A percentile compares a stretch with the other conserved stretches of the same genome.
These are phyloP conservation scores for Lentithecium fluviatile DNA, from an alignment of 495 filamentous ascomycete species.

Conservation along the genomic window DNA sequence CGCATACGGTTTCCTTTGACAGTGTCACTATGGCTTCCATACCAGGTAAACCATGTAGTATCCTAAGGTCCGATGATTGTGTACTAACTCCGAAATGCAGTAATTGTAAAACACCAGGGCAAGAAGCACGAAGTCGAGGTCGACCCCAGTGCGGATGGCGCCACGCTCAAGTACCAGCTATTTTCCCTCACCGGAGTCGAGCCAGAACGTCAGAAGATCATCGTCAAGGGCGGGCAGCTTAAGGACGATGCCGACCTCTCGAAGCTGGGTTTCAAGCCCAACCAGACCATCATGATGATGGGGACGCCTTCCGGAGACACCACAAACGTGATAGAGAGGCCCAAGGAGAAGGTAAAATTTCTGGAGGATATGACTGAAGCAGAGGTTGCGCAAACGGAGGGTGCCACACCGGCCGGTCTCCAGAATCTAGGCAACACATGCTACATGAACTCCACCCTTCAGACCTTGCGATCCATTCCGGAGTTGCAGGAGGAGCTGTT, in stretches of 20 bases:
- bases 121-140: constrained; percentile 93
- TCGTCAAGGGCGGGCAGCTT: constrained; percentile 89
- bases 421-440: constrained; percentile 96
- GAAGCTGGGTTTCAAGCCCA: constrained; percentile 77
- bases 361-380: constrained; percentile 98
- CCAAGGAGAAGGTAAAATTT: constrained; percentile 82
- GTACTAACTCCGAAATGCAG: constrained; percentile 47
- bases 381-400: constrained; percentile 76
- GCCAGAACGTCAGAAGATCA: constrained; percentile 91
- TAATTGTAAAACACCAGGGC: constrained; percentile 90
- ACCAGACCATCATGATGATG: constrained; percentile 94
- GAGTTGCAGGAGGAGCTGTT: constrained; percentile 81
- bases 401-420: constrained; percentile 83
- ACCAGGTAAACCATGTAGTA: constrained; percentile 29
- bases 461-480: constrained; percentile 82
- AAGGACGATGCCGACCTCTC: constrained; percentile 92
- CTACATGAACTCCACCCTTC: constrained; percentile 95
- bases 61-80: not conserved
- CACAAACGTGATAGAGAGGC: constrained; percentile 60
- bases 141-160: constrained; percentile 78
- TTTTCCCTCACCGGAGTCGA: constrained; percentile 95
- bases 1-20: not conserved
- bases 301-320: constrained; percentile 73
- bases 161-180: constrained; percentile 91
- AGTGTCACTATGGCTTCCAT: constrained; percentile 39